Conservation (phyloP, 2,329 filamentous ascomycete genomes). For the Ophiostoma tasmaniense region DNA sequence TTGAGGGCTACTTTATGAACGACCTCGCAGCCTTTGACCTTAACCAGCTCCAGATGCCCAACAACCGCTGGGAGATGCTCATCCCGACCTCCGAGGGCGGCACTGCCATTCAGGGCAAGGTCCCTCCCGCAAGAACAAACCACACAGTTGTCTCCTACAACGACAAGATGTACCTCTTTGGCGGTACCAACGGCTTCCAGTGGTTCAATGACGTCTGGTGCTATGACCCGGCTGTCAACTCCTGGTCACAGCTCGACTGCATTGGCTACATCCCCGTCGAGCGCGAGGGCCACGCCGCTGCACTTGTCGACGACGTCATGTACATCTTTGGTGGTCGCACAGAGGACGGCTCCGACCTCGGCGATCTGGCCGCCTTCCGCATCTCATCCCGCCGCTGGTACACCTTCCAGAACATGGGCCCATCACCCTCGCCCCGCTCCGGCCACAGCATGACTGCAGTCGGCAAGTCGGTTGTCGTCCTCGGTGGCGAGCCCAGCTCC, state of each 20-base stretch:
- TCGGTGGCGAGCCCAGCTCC: slow-evolving; percentile 90
- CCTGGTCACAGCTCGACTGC: slow-evolving; percentile 84
- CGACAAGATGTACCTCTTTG: slow-evolving; percentile 93
- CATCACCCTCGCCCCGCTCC: slow-evolving; percentile 83
- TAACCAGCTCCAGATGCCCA: slow-evolving; percentile 83
- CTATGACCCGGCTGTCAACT: slow-evolving; percentile 75
- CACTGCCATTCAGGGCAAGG: slow-evolving; percentile 50
- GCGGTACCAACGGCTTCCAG: slow-evolving; percentile 86
- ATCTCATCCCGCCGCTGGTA: slow-evolving; percentile 86
- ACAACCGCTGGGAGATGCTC: slow-evolving; percentile 92
- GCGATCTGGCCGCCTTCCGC: slow-evolving; percentile 75
- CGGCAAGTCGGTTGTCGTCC: slow-evolving; percentile 82
- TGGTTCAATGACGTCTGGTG: slow-evolving; percentile 99
- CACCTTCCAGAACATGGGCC: slow-evolving; percentile 99
- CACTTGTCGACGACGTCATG: slow-evolving; percentile 95
- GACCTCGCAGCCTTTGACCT: slow-evolving; percentile 91
- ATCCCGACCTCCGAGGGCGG: slow-evolving; percentile 62
- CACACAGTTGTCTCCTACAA: slow-evolving; percentile 87
- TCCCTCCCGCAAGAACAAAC: slow-evolving; percentile 87
- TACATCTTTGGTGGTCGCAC: slow-evolving; percentile 96
- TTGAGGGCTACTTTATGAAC: slow-evolving; percentile 97
- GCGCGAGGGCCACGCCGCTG: slow-evolving; percentile 87
- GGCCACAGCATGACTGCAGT: slow-evolving; percentile 97
- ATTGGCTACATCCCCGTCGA: slow-evolving; percentile 95
- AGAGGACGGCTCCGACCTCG: slow-evolving; percentile 84